These are phyloP conservation scores for Penicillium sp. DNA, from an alignment of 2,329 filamentous ascomycete species.

Conservation along the genomic window DNA sequence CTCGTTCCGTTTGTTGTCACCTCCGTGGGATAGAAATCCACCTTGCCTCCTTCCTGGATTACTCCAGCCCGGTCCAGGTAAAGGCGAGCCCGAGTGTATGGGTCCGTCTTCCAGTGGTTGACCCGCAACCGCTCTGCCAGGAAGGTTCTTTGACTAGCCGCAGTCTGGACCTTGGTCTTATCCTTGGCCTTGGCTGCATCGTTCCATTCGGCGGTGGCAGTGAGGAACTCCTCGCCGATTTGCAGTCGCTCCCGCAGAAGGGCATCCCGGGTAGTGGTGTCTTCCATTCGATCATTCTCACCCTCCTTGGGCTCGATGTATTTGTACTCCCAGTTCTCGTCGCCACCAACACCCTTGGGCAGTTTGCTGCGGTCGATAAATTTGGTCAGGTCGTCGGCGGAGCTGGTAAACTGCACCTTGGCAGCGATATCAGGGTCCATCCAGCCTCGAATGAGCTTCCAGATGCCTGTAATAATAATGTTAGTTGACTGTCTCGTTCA, in stretches of 20 bases:
- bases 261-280: conserved; percentile 62
- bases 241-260: conserved; percentile 63
- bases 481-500: background rate
- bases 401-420: conserved; percentile 90
- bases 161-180: conserved; percentile 44
- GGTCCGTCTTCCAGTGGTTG: conserved; percentile 89
- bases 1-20: conserved; percentile 7
- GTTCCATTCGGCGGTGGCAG: conserved; percentile 74
- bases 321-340: conserved; percentile 77
- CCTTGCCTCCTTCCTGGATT: conserved; percentile 64
- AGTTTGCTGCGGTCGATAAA: conserved; percentile 72
- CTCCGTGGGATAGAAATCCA: conserved; percentile 66
- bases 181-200: conserved; percentile 47
- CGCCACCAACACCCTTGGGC: conserved; percentile 77
- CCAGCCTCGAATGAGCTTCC: conserved; percentile 93
- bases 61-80: conserved; percentile 79
- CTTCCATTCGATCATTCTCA: conserved; percentile 74
- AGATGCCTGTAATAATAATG: conserved; percentile 65
- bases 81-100: conserved; percentile 75
- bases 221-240: conserved; percentile 73
- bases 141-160: conserved; percentile 59
- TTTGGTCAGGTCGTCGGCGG: conserved; percentile 69
- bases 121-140: conserved; percentile 65
- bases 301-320: conserved; percentile 74
- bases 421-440: conserved; percentile 91